A percentile compares a stretch with the other conserved stretches of the same genome.
These are phyloP conservation scores for Lepidium aucheri DNA, from an alignment of 345 rosid species.

Conservation along the genomic window DNA sequence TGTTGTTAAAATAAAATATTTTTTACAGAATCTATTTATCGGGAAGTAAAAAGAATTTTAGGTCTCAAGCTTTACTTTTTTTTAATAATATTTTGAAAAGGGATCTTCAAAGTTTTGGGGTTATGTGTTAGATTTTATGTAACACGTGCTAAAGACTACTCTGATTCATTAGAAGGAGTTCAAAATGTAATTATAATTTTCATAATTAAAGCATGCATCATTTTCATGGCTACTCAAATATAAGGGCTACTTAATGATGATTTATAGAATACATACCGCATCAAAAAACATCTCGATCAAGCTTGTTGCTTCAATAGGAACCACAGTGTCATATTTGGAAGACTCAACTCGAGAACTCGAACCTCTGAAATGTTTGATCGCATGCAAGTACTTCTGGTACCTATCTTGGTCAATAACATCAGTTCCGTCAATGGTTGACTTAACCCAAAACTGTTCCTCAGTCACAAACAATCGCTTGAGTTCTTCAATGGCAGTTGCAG, in stretches of 20 bases:
- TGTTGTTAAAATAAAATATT: too few relatives aligned
- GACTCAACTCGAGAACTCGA: slow-evolving; percentile 45
- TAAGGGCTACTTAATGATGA: neutral
- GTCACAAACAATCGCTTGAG: slow-evolving; percentile 32
- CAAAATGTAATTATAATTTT: too few relatives aligned
- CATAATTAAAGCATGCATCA: neutral
- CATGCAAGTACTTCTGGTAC: slow-evolving; percentile 35
- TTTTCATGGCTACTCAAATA: neutral
- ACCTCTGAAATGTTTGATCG: slow-evolving; percentile 24
- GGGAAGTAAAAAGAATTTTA: too few relatives aligned
- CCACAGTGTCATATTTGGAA: slow-evolving; percentile 41
- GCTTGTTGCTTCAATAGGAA: slow-evolving; percentile 31
- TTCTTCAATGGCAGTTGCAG: slow-evolving; percentile 47
- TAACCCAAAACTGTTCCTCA: slow-evolving; percentile 54
- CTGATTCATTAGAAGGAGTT: too few relatives aligned
- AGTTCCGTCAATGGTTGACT: slow-evolving; percentile 28
- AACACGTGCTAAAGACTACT: too few relatives aligned
- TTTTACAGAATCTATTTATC: too few relatives aligned
- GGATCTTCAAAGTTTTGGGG: too few relatives aligned
- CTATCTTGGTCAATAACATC: slow-evolving; percentile 28
- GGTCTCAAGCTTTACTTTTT: too few relatives aligned
- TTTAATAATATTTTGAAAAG: too few relatives aligned
- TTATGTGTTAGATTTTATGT: too few relatives aligned
- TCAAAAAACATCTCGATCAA: slow-evolving; percentile 47
- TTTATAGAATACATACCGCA: slow-evolving; percentile 30